Evolutionary conservation across 495 filamentous ascomycete species (phyloP), one percentile per base, ranked within the genome.

Genomic region (Oleoguttula mirabilis): DNA sequence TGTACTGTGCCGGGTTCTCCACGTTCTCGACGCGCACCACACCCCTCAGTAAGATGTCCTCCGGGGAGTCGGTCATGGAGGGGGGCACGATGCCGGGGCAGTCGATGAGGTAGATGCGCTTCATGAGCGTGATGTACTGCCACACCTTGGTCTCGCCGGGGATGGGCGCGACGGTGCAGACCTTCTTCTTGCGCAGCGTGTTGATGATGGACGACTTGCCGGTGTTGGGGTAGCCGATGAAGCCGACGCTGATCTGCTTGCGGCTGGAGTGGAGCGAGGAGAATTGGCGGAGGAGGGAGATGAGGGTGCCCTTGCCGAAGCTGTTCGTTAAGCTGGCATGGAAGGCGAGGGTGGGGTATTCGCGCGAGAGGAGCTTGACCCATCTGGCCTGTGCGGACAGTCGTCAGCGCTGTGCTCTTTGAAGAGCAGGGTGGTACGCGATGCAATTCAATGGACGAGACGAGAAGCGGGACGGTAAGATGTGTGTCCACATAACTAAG

Each of bases 401-500:
- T n/a, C n/a, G 34, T 32, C 32, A 40, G 36, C 15, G 23, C 47
- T 11, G 52, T 55, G 40, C 55, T 47, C 14, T 30, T n/a, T n/a
- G n/a, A n/a, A n/a, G n/a, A n/a, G n/a, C n/a, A n/a, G n/a, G n/a
- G n/a, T n/a, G n/a, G n/a, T n/a, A n/a, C n/a, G n/a, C n/a, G n/a
- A n/a, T n/a, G n/a, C n/a, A n/a, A n/a, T n/a, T n/a, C n/a, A n/a
- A n/a, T n/a, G n/a, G n/a, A n/a, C n/a, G n/a, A n/a, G n/a, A n/a
- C n/a, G n/a, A n/a, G n/a, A n/a, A n/a, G n/a, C n/a, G n/a, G n/a
- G n/a, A n/a, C n/a, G n/a, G n/a, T n/a, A n/a, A 49, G 52, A 82
- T 98, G 88, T 98, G 75, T 92, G 88, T 81, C 79, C 82, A n/a
- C 85, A 80, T 82, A 80, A 94, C 88, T 98, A 96, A 92, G 90